A percentile compares a stretch with the other conserved stretches of the same genome.
phyloP scores from a whole-genome alignment of 352 stramenopile species.

The Pseudoperonospora humuli region DNA sequence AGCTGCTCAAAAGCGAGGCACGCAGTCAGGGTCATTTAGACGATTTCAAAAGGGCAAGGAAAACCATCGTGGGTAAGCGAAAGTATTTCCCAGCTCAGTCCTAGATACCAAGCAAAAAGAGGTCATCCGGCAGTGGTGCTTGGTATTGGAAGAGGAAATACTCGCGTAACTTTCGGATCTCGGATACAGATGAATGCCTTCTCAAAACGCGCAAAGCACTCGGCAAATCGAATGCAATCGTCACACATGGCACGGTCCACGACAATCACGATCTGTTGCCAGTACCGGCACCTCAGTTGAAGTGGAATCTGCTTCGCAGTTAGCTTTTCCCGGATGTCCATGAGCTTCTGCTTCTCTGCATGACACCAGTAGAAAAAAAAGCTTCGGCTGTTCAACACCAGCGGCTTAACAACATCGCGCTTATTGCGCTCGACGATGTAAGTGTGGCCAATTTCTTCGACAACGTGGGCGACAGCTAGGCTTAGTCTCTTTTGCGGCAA shows the following conservation, averaged over 20 bases:
- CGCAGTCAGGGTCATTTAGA: too few relatives aligned
- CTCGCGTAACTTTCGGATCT: constrained; percentile 36
- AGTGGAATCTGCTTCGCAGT: background rate
- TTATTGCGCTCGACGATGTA: constrained; percentile 66
- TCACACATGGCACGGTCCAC: constrained; percentile 71
- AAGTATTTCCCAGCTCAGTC: too few relatives aligned
- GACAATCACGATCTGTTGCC: constrained; percentile 44
- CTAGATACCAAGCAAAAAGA: too few relatives aligned
- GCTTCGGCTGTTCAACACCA: constrained; percentile 70
- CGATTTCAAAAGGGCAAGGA: too few relatives aligned
- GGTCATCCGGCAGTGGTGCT: too few relatives aligned
- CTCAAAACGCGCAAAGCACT: constrained; percentile 37
- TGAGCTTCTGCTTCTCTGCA: constrained; percentile 79
- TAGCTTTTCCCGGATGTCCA: constrained; percentile 67
- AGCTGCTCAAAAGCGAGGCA: too few relatives aligned
- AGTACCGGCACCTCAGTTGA: constrained; percentile 21
- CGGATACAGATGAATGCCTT: constrained; percentile 31
- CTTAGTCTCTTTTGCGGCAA: constrained; percentile 60
- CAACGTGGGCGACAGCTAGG: constrained; percentile 40
- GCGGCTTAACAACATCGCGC: constrained; percentile 25
- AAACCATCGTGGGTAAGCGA: too few relatives aligned
- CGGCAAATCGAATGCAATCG: constrained; percentile 63
- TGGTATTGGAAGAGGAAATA: constrained; percentile 38
- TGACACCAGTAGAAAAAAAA: constrained; percentile 86
- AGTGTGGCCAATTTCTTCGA: constrained; percentile 53